phyloP scores from a whole-genome alignment of 805 yeast genomes.

The Saccharomycopsis selenospora region DNA sequence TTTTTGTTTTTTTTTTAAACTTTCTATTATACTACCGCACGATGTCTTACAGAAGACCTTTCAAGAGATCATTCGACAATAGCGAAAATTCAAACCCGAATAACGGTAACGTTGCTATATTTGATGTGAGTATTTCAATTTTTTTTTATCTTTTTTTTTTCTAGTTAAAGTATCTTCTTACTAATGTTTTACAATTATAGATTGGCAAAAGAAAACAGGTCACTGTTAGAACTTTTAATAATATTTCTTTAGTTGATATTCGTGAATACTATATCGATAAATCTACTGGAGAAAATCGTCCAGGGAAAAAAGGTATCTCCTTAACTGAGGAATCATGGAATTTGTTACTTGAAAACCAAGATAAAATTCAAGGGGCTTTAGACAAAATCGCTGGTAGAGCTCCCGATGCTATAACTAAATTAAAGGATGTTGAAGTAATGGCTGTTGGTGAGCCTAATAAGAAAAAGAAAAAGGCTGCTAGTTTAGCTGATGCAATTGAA shows the following conservation, averaged over 20 bases:
- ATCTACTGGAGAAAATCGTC: slow-evolving; percentile 53
- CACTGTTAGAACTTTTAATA: slow-evolving; percentile 65
- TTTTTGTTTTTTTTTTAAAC: no score
- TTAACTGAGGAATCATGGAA: slow-evolving; percentile 52
- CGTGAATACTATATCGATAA: slow-evolving; percentile 69
- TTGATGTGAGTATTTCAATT: not conserved
- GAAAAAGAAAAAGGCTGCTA: not conserved
- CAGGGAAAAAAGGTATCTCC: slow-evolving; percentile 75
- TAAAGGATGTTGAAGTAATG: not conserved
- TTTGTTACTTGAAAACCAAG: slow-evolving; percentile 37
- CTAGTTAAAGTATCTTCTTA: no score
- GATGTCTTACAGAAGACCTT: not conserved
- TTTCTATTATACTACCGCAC: no score
- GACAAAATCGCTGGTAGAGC: slow-evolving; percentile 20
- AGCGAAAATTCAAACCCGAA: not conserved
- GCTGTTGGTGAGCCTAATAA: slow-evolving; percentile 1
- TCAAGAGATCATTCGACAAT: not conserved
- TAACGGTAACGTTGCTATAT: not conserved
- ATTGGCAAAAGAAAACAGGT: slow-evolving; percentile 60
- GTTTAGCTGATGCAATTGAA: not conserved
- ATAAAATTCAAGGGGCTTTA: slow-evolving; percentile 30
- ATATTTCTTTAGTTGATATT: slow-evolving; percentile 64
- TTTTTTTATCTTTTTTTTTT: no score
- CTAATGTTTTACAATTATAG: no score
- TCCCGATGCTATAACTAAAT: not conserved